Percentiles rank a stretch among this genome's conserved stretches.
These are phyloP conservation scores for Phialocephala subalpina DNA, from an alignment of 2,329 filamentous ascomycete genomes.

Conservation along the genomic window DNA sequence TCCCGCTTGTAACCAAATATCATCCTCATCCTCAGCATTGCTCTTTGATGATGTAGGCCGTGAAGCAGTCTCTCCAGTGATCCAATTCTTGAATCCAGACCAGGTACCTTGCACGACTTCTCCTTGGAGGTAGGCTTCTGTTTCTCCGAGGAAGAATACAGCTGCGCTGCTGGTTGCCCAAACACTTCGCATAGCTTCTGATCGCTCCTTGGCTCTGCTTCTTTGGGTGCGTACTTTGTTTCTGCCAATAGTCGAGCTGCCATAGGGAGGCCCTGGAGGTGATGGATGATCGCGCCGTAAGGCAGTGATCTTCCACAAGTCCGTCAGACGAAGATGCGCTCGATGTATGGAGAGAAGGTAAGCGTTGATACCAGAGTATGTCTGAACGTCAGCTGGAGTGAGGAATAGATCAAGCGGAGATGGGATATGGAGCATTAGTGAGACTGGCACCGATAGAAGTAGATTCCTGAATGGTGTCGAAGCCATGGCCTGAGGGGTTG, in stretches of 20 bases:
- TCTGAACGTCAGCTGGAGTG: constrained; percentile 74
- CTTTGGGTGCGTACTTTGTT: constrained; percentile 68
- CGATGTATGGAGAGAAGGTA: constrained; percentile 88
- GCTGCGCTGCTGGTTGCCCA: constrained; percentile 92
- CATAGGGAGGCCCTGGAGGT: constrained; percentile 70
- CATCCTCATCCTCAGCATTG: constrained; percentile 43
- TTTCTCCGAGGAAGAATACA: constrained; percentile 88
- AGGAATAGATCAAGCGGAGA: constrained; percentile 90
- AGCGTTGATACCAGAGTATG: constrained; percentile 85
- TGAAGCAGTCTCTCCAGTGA: constrained; percentile 51
- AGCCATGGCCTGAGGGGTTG: constrained; percentile 29
- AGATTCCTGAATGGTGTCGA: constrained; percentile 77
- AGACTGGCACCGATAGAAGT: constrained; percentile 79
- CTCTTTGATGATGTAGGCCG: constrained; percentile 28
- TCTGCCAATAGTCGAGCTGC: constrained; percentile 66
- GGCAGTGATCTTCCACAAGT: constrained; percentile 85
- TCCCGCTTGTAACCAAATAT: constrained; percentile 52
- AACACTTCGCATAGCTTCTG: constrained; percentile 75
- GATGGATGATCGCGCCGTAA: constrained; percentile 80
- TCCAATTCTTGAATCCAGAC: constrained; percentile 80
- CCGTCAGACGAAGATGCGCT: constrained; percentile 83
- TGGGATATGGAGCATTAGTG: constrained; percentile 74
- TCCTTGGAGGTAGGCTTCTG: constrained; percentile 87
- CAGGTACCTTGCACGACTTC: constrained; percentile 86
- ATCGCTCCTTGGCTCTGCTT: constrained; percentile 68